Evolutionary conservation across 108 stramenopile species (phyloP).

Genomic region (Nannochloropsis salina): DNA sequence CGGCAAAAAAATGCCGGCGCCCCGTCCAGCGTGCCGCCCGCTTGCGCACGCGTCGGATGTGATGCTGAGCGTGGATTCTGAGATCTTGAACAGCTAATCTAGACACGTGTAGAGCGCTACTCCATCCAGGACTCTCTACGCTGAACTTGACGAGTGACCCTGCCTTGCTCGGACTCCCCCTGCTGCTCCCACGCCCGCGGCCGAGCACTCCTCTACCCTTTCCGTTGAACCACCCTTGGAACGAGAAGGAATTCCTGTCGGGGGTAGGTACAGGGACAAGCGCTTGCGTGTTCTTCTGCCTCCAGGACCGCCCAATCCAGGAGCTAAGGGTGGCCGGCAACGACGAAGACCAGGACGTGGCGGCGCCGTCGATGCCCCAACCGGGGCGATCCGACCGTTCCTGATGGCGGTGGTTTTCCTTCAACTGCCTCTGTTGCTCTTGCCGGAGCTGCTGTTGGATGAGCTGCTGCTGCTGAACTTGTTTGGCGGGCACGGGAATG

Average conservation of each 20-base stretch:
- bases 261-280: neutral
- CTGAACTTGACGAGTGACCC: no score
- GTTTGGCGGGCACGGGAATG: neutral
- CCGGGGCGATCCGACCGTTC: no score
- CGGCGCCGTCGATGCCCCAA: neutral
- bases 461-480: constrained; percentile 3
- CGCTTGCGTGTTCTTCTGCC: neutral
- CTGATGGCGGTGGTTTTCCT: no score
- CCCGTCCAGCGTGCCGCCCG: constrained; percentile 32
- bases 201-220: no score
- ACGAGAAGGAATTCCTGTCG: neutral
- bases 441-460: neutral
- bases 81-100: no score
- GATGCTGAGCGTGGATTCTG: no score
- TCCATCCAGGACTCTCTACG: no score
- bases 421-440: neutral
- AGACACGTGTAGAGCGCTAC: no score
- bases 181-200: neutral
- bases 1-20: constrained; percentile 32
- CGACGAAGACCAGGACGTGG: neutral
- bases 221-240: neutral
- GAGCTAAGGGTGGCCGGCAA: neutral
- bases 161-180: neutral
- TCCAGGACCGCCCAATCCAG: neutral
- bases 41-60: constrained; percentile 24